Conservation (phyloP, 345 rosid species). For the Sisymbrium altissimum region DNA sequence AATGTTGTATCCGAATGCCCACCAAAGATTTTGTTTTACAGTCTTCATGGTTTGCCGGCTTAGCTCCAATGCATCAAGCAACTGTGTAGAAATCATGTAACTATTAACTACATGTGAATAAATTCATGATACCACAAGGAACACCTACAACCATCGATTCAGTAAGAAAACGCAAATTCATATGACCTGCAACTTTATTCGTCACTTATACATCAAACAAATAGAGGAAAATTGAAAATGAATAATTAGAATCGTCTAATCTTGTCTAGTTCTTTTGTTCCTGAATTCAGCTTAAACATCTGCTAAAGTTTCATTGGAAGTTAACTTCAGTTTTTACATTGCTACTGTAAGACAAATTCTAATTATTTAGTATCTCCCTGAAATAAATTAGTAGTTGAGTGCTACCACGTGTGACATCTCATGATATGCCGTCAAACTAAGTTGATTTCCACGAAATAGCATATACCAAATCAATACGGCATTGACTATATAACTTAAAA, state of each 20-base stretch:
- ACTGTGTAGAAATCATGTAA: constrained; percentile 38
- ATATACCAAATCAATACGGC: not conserved
- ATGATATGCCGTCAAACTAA: not conserved
- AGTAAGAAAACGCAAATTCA: not conserved
- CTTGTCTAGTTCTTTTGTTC: no score
- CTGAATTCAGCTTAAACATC: not conserved
- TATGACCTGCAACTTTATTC: not conserved
- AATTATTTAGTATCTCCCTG: not conserved
- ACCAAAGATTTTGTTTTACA: constrained; percentile 94
- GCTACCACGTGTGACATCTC: not conserved
- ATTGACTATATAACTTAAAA: not conserved
- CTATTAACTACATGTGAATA: not conserved
- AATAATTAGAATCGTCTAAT: no score
- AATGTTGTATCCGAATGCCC: constrained; percentile 98
- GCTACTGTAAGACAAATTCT: not conserved
- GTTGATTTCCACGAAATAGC: not conserved
- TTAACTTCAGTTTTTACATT: not conserved
- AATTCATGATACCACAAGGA: not conserved
- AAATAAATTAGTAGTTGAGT: not conserved
- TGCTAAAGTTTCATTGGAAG: not conserved
- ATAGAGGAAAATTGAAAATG: not conserved
- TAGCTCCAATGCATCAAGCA: constrained; percentile 91
- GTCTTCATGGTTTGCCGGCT: constrained; percentile 96
- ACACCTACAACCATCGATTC: not conserved
- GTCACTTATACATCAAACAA: not conserved